phyloP scores from a whole-genome alignment of 331 rosid genomes.

The Telfairia occidentalis region DNA sequence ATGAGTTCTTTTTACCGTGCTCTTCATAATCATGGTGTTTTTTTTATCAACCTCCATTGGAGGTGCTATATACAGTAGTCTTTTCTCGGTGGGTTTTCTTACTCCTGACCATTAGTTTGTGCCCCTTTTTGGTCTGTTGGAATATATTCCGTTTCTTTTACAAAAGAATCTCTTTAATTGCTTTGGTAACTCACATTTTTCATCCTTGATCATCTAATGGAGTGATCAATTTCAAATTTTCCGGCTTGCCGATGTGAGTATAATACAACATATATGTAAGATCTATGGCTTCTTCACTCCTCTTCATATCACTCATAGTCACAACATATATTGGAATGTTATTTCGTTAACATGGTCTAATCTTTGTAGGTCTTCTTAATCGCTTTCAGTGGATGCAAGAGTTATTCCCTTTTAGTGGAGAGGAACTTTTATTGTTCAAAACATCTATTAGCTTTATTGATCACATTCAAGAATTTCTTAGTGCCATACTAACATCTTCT shows the following conservation, averaged over 20 bases:
- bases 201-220: not conserved
- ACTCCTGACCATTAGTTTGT: not conserved
- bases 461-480: slow-evolving; percentile 84
- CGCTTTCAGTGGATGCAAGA: slow-evolving; percentile 87
- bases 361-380: slow-evolving; percentile 56
- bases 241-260: not conserved
- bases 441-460: slow-evolving; percentile 75
- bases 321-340: not conserved
- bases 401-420: slow-evolving; percentile 46
- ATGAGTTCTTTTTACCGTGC: not conserved
- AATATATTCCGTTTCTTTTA: not conserved
- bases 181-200: not conserved
- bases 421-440: slow-evolving; percentile 63
- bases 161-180: not conserved
- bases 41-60: not conserved
- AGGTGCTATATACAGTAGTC: not conserved
- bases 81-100: not conserved
- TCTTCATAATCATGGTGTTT: not conserved
- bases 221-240: not conserved
- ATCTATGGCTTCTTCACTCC: not conserved
- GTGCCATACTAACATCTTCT: slow-evolving; percentile 55
- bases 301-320: not conserved
- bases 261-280: not conserved
- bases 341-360: not conserved
- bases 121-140: not conserved